Conservation (phyloP, 2,329 filamentous ascomycete species). For the Ophiostoma himal-ulmi region DNA sequence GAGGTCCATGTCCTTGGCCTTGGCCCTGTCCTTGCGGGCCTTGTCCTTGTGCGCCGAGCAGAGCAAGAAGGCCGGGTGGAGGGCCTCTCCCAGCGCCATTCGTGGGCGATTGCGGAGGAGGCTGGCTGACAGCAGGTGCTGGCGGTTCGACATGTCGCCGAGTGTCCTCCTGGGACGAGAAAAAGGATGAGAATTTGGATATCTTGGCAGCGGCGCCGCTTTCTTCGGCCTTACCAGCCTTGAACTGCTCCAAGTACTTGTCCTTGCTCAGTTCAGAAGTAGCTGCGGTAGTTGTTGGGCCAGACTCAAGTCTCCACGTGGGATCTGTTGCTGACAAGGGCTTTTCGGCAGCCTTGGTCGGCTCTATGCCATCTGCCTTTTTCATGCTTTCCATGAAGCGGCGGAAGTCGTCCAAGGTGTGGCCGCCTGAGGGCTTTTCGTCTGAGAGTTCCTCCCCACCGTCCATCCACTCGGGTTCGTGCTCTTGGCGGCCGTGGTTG, state of each 20-base stretch:
- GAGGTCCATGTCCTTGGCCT: not conserved
- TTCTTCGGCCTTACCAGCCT: slow-evolving; percentile 40
- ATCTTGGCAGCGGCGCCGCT: slow-evolving; percentile 47
- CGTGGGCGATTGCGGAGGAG: slow-evolving; percentile 29
- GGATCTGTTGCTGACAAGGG: slow-evolving; percentile 40
- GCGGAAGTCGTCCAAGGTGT: slow-evolving; percentile 87
- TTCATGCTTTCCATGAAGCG: slow-evolving; percentile 72
- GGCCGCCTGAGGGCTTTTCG: slow-evolving; percentile 37
- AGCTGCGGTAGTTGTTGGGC: slow-evolving; percentile 46
- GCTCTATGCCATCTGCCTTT: slow-evolving; percentile 29
- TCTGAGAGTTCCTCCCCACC: slow-evolving; percentile 34
- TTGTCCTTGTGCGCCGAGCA: not conserved
- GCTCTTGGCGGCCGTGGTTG: slow-evolving; percentile 51
- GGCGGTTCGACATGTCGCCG: slow-evolving; percentile 46
- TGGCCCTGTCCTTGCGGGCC: not conserved
- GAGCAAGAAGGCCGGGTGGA: not conserved
- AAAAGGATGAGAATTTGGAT: slow-evolving; percentile 82
- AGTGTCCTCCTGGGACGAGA: slow-evolving; percentile 53
- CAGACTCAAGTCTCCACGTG: slow-evolving; percentile 47
- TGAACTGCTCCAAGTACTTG: slow-evolving; percentile 60
- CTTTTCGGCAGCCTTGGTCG: slow-evolving; percentile 38
- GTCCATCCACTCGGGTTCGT: slow-evolving; percentile 89
- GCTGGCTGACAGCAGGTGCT: slow-evolving; percentile 36
- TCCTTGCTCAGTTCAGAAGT: slow-evolving; percentile 64
- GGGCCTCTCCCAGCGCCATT: slow-evolving; percentile 29